phyloP scores from a whole-genome alignment of 257 asterid species.

The Knoxia roxburghii region DNA sequence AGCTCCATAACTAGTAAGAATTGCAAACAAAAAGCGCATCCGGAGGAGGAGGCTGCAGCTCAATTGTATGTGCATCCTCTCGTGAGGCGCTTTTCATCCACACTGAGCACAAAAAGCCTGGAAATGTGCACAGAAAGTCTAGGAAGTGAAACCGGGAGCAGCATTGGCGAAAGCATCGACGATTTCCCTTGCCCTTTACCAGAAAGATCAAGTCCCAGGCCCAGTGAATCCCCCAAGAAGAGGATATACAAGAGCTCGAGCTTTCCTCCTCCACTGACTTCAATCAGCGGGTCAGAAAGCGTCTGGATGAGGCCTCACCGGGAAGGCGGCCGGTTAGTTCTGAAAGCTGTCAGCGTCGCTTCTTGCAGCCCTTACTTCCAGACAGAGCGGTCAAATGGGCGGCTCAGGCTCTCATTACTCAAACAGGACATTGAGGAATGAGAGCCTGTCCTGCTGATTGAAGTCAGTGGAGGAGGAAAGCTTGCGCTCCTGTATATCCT shows the following conservation, averaged over 20 bases:
- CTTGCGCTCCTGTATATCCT: too few relatives aligned
- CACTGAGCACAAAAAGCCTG: slow-evolving; percentile 39
- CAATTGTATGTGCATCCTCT: slow-evolving; percentile 50
- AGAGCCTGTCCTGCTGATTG: too few relatives aligned
- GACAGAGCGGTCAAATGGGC: slow-evolving; percentile 57
- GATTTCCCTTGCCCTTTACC: slow-evolving; percentile 18
- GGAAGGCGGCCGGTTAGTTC: slow-evolving; percentile 64
- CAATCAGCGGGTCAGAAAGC: slow-evolving; percentile 44
- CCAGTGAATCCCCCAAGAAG: slow-evolving; percentile 11
- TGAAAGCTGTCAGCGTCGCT: slow-evolving; percentile 41
- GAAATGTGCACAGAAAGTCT: too few relatives aligned
- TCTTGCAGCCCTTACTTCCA: slow-evolving; percentile 28
- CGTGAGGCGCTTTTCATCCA: slow-evolving; percentile 27
- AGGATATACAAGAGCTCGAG: slow-evolving; percentile 14
- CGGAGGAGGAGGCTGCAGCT: slow-evolving; percentile 12
- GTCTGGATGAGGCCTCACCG: slow-evolving; percentile 51
- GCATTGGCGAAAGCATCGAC: slow-evolving; percentile 28
- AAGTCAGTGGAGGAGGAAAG: too few relatives aligned
- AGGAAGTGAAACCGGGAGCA: slow-evolving; percentile 64
- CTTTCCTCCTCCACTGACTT: slow-evolving; percentile 76
- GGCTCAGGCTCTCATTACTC: slow-evolving; percentile 56
- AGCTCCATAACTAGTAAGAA: slow-evolving; percentile 18
- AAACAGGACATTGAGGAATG: slow-evolving; percentile 1
- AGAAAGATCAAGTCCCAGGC: slow-evolving; percentile 20
- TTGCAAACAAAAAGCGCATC: neutral